phyloP scores from a whole-genome alignment of 352 stramenopile species.

The Hyaloperonospora brassicae region DNA sequence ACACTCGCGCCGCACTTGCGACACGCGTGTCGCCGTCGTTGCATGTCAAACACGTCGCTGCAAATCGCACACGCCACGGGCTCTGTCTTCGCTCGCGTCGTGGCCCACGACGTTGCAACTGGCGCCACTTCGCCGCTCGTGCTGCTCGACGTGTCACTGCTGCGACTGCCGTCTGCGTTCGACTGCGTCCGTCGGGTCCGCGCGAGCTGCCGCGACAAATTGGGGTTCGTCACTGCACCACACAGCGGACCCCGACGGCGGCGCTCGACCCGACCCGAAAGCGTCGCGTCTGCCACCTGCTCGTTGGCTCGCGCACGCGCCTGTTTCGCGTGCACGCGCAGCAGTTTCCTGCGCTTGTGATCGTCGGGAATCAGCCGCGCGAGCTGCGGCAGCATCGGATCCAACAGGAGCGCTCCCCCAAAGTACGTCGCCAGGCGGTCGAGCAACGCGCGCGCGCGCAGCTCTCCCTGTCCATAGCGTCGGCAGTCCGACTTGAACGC shows the following conservation, averaged over 20 bases:
- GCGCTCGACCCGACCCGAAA: too few relatives aligned
- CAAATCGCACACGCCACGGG: constrained; percentile 70
- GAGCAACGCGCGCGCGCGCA: constrained; percentile 58
- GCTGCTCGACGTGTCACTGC: constrained; percentile 36
- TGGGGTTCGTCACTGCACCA: neutral
- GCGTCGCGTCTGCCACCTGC: too few relatives aligned
- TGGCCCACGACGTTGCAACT: constrained; percentile 14
- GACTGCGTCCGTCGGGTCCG: constrained; percentile 30
- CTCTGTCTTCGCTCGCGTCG: constrained; percentile 38
- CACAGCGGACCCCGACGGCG: constrained; percentile 32
- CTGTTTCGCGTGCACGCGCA: constrained; percentile 47
- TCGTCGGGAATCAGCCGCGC: constrained; percentile 72
- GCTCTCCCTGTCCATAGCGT: constrained; percentile 51
- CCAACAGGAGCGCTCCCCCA: constrained; percentile 63
- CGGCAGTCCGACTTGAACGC: constrained; percentile 81
- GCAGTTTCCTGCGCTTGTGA: constrained; percentile 60
- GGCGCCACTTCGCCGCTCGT: constrained; percentile 26
- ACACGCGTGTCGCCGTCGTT: constrained; percentile 60
- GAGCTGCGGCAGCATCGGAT: constrained; percentile 74
- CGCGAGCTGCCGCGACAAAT: neutral
- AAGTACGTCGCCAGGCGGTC: constrained; percentile 56
- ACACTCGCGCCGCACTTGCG: constrained; percentile 66
- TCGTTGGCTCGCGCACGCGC: constrained; percentile 6
- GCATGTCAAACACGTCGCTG: constrained; percentile 70
- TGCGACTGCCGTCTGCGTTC: constrained; percentile 36